Evolutionary conservation across 768 basidiomycete species (phyloP), one percentile per base, ranked within the genome.

Genomic region (Suillus paluster): DNA sequence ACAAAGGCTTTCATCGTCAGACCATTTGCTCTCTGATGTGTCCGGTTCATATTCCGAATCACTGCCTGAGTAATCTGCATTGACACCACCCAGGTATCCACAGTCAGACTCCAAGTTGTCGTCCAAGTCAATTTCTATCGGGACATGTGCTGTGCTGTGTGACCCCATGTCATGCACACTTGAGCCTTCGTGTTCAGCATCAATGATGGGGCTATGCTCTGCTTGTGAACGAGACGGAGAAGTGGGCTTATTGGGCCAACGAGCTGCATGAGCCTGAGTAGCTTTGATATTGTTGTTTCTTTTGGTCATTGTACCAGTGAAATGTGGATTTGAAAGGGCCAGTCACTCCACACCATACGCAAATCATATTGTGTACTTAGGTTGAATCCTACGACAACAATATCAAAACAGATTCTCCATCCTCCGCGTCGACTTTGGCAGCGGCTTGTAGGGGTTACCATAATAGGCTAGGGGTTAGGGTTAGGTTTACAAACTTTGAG

Each of bases 81-180:
- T 56, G 54, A 39, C 36, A 19, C 54, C 54, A 36, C 54, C 54
- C 41, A 41, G 34, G 54, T 56, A 56, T 56, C 41, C 54, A 36
- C 54, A 56, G 54, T 39, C 54, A 30, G 54, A 30, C 44, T n/a
- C 42, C 7, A 19, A 44, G 54, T 33, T 17, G 19, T 38, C 9
- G 14, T 56, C 55, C 4, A 8, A 41, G 27, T 56, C 34, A 17
- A 56, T 36, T 56, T 56, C 36, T 34, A 56, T 56, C 7, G n/a
- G 55, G 15, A 27, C 36, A 41, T 38, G 27, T 15, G 7, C 55
- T 25, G 21, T 25, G 14, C 30, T 33, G 10, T 10, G 52, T 21
- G 19, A 38, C 30, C 52, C 30, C 50, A 12, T 23, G 4, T 52
- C 25, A 52, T 52, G 50, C 5, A n/a, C 50, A 34, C 50, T 52